A percentile compares a stretch with the other conserved stretches of the same genome.
phyloP scores from a whole-genome alignment of 495 filamentous ascomycete species.

The Penicillium odoratum region DNA sequence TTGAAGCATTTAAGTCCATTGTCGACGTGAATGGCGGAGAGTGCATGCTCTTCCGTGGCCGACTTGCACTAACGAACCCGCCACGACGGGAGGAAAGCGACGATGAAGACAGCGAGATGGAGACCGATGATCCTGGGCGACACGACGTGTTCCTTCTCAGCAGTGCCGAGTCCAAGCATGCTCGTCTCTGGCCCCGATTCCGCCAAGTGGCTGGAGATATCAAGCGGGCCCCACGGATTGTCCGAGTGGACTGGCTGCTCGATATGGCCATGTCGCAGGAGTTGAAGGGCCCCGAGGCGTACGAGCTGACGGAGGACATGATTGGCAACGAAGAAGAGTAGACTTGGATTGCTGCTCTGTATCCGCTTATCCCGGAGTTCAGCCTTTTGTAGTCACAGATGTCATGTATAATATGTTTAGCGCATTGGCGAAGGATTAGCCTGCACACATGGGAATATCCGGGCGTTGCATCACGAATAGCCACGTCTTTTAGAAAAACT shows the following conservation, averaged over 20 bases:
- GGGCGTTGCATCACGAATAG: constrained; percentile 31
- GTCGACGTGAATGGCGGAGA: constrained; percentile 84
- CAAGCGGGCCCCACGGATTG: constrained; percentile 72
- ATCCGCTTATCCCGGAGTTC: not conserved
- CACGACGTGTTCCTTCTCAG: constrained; percentile 80
- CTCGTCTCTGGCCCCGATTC: constrained; percentile 77
- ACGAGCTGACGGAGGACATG: constrained; percentile 49
- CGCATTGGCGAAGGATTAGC: constrained; percentile 10
- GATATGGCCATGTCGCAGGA: constrained; percentile 86
- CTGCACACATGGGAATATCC: constrained; percentile 7
- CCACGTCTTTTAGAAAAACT: constrained; percentile 74
- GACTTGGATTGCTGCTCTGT: not conserved
- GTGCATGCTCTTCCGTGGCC: constrained; percentile 74
- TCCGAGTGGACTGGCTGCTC: constrained; percentile 84
- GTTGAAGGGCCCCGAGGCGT: constrained; percentile 62
- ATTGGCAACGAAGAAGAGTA: constrained; percentile 29
- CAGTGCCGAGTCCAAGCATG: constrained; percentile 61
- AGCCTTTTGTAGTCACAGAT: constrained; percentile 2
- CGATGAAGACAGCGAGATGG: constrained; percentile 41
- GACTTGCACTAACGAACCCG: constrained; percentile 58
- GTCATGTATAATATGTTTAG: constrained; percentile 18
- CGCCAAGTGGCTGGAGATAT: constrained; percentile 69
- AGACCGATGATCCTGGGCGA: constrained; percentile 57
- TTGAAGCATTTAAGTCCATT: constrained; percentile 79
- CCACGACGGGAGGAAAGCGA: constrained; percentile 47